phyloP scores from a whole-genome alignment of 1,139 yeast species.

The Suhomyces bolitotheri region DNA sequence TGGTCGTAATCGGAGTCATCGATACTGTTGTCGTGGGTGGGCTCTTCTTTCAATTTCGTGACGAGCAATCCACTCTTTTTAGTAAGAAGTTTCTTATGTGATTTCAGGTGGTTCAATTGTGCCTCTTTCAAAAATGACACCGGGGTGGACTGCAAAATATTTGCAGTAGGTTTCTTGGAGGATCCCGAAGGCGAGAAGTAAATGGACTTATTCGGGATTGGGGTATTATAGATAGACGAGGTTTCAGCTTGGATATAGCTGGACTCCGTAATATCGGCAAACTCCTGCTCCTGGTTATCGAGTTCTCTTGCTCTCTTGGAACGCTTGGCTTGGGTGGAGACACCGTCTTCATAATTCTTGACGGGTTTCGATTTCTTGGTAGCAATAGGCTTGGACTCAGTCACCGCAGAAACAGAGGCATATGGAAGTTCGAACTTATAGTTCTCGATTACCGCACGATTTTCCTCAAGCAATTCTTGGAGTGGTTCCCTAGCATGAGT shows the following conservation, averaged over 20 bases:
- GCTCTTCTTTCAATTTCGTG: conserved; percentile 7
- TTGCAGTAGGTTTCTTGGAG: conserved; percentile 20
- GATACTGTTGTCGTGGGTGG: conserved; percentile 4
- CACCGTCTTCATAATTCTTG: neutral
- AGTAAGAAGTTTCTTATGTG: conserved; percentile 19
- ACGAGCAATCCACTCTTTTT: conserved; percentile 23
- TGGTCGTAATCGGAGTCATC: conserved; percentile 38
- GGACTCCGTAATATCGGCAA: conserved; percentile 9
- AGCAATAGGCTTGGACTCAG: neutral
- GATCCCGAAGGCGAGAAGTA: conserved; percentile 35
- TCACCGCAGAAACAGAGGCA: conserved; percentile 1
- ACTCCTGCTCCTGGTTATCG: conserved; percentile 11
- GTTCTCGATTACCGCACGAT: conserved; percentile 20
- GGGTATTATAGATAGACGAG: conserved; percentile 27
- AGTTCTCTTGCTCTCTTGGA: conserved; percentile 11
- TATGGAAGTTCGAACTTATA: conserved; percentile 24
- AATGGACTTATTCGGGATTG: conserved; percentile 33
- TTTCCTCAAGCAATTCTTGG: conserved; percentile 27
- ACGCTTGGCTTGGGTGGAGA: conserved; percentile 4
- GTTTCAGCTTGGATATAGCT: conserved; percentile 17
- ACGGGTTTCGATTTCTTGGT: neutral
- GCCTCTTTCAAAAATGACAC: conserved; percentile 21
- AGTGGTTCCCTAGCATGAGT: conserved; percentile 28
- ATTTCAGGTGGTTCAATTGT: conserved; percentile 14
- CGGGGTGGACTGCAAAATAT: conserved; percentile 27